Base-by-base conservation (phyloP, 805 yeast genomes). In the Yamadazyma phyllophila region DNA sequence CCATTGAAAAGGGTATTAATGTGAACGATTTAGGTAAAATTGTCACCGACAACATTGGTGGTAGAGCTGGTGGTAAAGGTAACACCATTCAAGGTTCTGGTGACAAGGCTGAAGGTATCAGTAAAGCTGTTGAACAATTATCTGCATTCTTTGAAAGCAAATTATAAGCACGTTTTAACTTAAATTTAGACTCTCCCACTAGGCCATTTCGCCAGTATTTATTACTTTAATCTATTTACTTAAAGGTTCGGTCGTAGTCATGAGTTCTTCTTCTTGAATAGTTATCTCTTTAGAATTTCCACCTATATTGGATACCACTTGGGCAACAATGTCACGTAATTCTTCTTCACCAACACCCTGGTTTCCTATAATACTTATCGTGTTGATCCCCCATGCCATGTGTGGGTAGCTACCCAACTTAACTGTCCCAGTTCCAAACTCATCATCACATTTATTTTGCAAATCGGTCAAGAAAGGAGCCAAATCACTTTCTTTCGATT, bases 21-120 rank as follows among this genome's bases (percentile, higher is more conserved):
- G 91, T 95, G 43, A 77, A 83, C 47, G 90, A 80, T 26, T 76
- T 90, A 55, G 95, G 95, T 27, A 67, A 76, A 43, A 70, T 77
- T 46, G 98, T 87, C 36, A 73, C 91, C 37, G 68, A 73, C 31
- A 73, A 76, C 57, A 81, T 94, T 56, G 99, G 99, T 54, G 99
- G 99, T 67, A 89, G 86, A 67, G 95, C 96, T 47, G 99, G 99
- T 71, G 99, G 99, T 67, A 94, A 89, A 71, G 98, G 97, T 52
- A 88, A 89, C 54, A 83, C 91, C 45, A 88, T 89, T 57, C 99
- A 94, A 73, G 99, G 99, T 69, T 86, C 89, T 83, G 99, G 99
- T 58, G 88, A 84, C 57, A 85, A 88, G 51, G 77, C 83, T 31
- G 75, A 69, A 29, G 88, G 86, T 52, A 75, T 89, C 43, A 76